Evolutionary conservation across 352 stramenopile species (phyloP).

Genomic region (Phytophthora litchii): DNA sequence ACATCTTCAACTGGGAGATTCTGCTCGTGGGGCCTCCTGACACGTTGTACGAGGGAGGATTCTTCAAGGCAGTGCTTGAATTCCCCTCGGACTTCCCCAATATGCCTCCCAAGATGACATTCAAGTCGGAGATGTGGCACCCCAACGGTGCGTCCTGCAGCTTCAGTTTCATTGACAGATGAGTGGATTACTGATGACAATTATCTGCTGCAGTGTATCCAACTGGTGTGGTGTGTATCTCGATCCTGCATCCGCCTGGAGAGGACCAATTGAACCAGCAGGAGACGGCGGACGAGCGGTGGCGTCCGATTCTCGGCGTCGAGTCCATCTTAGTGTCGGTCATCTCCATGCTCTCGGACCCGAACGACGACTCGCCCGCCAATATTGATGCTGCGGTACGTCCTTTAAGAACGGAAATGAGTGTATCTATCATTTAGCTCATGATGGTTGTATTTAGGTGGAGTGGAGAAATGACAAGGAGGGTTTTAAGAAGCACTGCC

Average conservation of each 20-base stretch:
- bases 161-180: not conserved
- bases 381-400: constrained; percentile 99
- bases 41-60: constrained; percentile 96
- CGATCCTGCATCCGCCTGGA: constrained; percentile 98
- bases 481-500: constrained; percentile 93
- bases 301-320: constrained; percentile 97
- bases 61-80: constrained; percentile 98
- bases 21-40: constrained; percentile 96
- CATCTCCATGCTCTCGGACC: constrained; percentile 99
- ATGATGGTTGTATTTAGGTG: constrained; percentile 51
- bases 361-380: constrained; percentile 99
- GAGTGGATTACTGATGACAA: constrained; percentile 1
- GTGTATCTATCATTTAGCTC: not conserved
- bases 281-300: constrained; percentile 98
- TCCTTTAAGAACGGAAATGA: constrained; percentile 4
- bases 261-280: constrained; percentile 98
- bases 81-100: constrained; percentile 99
- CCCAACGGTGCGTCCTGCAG: constrained; percentile 90
- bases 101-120: constrained; percentile 98
- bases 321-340: constrained; percentile 96
- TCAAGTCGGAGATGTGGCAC: constrained; percentile 99
- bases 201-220: constrained; percentile 89
- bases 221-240: constrained; percentile 99
- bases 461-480: constrained; percentile 93
- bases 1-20: constrained; percentile 99